phyloP scores from a whole-genome alignment of 305 asterid species.

The Vinca major region DNA sequence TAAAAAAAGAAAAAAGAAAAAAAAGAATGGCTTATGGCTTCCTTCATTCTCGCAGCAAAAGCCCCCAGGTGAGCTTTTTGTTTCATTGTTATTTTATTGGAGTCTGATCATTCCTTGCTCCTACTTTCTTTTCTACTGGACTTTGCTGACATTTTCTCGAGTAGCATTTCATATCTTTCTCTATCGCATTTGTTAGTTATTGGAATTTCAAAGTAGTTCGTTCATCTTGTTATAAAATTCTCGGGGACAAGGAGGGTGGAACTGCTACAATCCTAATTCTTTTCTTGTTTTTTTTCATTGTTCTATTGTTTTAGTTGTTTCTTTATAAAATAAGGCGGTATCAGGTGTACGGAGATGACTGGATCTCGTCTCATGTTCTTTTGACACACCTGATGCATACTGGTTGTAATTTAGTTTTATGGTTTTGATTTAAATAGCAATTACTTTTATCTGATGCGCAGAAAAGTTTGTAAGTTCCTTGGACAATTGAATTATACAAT shows the following conservation, averaged over 20 bases:
- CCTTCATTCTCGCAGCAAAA: no score
- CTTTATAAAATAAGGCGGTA: constrained; percentile 28
- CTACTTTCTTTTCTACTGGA: no score
- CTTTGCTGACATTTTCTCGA: constrained; percentile 34
- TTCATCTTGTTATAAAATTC: constrained; percentile 30
- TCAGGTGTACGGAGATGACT: constrained; percentile 25
- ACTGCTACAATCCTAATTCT: constrained; percentile 25
- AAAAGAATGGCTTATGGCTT: no score
- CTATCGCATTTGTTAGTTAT: constrained; percentile 25
- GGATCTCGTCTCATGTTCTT: constrained; percentile 2
- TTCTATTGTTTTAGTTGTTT: constrained; percentile 18
- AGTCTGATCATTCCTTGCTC: no score
- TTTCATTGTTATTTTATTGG: no score
- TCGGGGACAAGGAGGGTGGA: constrained; percentile 32
- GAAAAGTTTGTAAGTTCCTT: constrained; percentile 42
- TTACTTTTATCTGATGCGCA: constrained; percentile 37
- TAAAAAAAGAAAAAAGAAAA: no score
- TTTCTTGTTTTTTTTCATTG: constrained; percentile 1
- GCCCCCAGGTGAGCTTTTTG: no score
- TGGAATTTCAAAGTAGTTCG: constrained; percentile 19
- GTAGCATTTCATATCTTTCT: constrained; percentile 30
- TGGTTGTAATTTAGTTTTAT: constrained; percentile 29
- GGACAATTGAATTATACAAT: constrained; percentile 32
- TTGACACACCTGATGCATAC: constrained; percentile 29
- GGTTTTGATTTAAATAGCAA: constrained; percentile 31